Evolutionary conservation across 345 rosid genomes (phyloP).

Genomic region (Rhodamnia rubescens): DNA sequence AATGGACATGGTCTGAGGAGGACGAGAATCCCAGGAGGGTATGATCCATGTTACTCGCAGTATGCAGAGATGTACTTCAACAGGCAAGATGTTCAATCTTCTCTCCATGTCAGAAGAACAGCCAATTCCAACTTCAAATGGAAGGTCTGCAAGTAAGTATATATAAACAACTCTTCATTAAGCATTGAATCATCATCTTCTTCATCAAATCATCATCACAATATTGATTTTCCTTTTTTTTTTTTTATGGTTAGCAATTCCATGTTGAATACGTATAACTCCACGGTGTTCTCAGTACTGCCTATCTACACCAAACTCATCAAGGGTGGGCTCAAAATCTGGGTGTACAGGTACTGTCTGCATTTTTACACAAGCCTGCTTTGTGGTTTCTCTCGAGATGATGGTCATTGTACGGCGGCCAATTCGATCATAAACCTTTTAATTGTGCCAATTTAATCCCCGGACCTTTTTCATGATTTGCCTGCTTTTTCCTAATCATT

Average conservation of each 20-base stretch:
- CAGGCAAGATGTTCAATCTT: slow-evolving; percentile 32
- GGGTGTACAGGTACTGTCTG: slow-evolving; percentile 46
- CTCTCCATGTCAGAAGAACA: slow-evolving; percentile 33
- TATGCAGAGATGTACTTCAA: slow-evolving; percentile 38
- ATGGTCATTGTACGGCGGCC: too few species aligned
- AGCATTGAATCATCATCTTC: not conserved
- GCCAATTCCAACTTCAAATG: slow-evolving; percentile 15
- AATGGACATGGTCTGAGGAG: slow-evolving; percentile 13
- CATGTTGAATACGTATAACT: slow-evolving; percentile 18
- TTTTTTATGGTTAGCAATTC: slow-evolving; percentile 10
- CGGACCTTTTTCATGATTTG: too few species aligned
- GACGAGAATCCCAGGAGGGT: slow-evolving; percentile 35
- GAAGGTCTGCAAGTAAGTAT: slow-evolving; percentile 41
- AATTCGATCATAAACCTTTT: too few species aligned
- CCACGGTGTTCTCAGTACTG: slow-evolving; percentile 29
- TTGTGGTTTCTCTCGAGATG: not conserved
- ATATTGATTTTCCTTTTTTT: not conserved
- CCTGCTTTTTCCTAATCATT: too few species aligned
- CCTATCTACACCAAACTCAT: slow-evolving; percentile 50
- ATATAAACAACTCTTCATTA: not conserved
- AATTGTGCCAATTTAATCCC: too few species aligned
- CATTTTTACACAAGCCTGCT: not conserved
- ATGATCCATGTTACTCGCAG: slow-evolving; percentile 40
- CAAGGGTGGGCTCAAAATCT: slow-evolving; percentile 47
- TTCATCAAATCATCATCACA: not conserved